phyloP scores from a whole-genome alignment of 192 early-diverging fungal species.

The Coemansia guatemalensis region DNA sequence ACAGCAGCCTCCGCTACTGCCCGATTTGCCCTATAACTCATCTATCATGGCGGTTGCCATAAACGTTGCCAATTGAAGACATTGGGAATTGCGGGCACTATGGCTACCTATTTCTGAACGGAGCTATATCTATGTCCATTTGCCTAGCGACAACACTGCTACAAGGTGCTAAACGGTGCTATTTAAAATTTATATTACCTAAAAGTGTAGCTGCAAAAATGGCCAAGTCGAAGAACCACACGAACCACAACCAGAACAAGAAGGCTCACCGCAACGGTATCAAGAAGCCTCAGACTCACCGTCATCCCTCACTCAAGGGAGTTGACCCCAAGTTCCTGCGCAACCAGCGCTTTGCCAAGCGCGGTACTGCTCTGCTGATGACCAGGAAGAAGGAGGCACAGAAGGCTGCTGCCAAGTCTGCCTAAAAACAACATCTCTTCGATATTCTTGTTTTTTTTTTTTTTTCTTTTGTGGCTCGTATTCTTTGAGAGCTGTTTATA shows the following conservation, averaged over 20 bases:
- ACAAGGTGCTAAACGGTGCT: neutral
- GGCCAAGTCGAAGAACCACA: constrained; percentile 98
- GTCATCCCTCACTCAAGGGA: constrained; percentile 90
- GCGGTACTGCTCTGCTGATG: constrained; percentile 40
- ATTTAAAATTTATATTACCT: neutral
- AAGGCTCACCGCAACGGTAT: constrained; percentile 99
- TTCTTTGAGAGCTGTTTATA: neutral
- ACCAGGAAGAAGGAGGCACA: constrained; percentile 42
- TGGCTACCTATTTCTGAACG: neutral
- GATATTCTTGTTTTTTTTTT: constrained; percentile 2
- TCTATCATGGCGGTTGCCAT: no score
- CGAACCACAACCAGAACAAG: constrained; percentile 99
- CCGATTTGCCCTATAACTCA: no score
- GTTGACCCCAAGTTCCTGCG: constrained; percentile 93
- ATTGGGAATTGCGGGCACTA: no score
- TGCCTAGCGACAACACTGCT: neutral
- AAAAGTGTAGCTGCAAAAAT: constrained; percentile 41
- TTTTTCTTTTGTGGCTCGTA: neutral
- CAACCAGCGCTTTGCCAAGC: constrained; percentile 96
- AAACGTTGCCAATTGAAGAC: no score
- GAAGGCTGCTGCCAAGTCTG: constrained; percentile 33
- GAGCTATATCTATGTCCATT: neutral
- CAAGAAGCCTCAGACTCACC: constrained; percentile 91
- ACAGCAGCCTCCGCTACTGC: no score
- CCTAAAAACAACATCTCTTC: constrained; percentile 12